Evolutionary conservation across 192 early-diverging fungal genomes (phyloP), one percentile per base, ranked within the genome.

Genomic region (Backusella macrospora): DNA sequence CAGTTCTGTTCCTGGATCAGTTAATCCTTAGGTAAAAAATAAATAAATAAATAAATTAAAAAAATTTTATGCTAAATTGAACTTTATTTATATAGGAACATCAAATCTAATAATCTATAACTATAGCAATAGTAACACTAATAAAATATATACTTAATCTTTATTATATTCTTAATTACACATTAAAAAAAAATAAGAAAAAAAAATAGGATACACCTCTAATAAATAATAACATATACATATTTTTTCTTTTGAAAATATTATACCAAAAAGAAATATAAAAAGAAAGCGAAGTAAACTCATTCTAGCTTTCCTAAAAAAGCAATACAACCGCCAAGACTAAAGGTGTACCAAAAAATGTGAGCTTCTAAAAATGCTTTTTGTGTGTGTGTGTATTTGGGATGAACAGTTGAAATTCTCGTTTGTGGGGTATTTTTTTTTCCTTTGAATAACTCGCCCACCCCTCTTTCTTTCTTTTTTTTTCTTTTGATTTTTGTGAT

Each of bases 281-380:
- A 52, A 23, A 55, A 55, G 23, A 6, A 3, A 18, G 18, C 18
- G n/a, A 21, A 49, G 10, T 23, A 55, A 55, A 21, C 52, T n/a
- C 52, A 23, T 55, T 55, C 52, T 55, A 16, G 10, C 18, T 55
- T 55, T 55, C 52, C 52, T 55, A 55, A 55, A 55, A 55, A 55
- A 55, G 52, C 18, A 55, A 4, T 55, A 4, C 52, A 13, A 55
- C 52, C 18, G 52, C 52, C 52, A 55, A 55, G 52, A 26, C 6
- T 49, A 21, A 23, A 23, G 52, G 52, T 55, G 52, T 55, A 55
- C 52, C 52, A 55, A 55, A 55, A 55, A 12, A 55, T 55, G 23
- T 9, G 52, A 55, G 29, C 29, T 34, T 34, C 29, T 34, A 34
- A 34, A 34, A 34, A 34, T 34, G 29, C 29, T 34, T 34, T 34